Evolutionary conservation across 2,329 filamentous ascomycete genomes (phyloP), one percentile per base, ranked within the genome.

Genomic region (Fusarium acutatum): DNA sequence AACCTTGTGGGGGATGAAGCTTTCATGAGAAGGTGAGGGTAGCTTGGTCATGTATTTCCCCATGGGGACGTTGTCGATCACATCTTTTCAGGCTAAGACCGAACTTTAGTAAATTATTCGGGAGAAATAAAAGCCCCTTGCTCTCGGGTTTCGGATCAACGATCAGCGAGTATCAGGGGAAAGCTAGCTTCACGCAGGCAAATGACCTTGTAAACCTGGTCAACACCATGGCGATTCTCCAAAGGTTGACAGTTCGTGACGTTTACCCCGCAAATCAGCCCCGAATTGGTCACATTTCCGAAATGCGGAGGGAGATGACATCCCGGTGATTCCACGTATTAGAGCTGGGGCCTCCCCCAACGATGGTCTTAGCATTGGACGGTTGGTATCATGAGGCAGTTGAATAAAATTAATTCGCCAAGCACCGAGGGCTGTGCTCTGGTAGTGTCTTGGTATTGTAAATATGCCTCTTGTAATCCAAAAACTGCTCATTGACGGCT

Each of bases 31-130:
- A 72, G 53, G 58, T 41, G 49, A 71, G 50, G 58, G 43, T 64
- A 71, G 47, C 49, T 72, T 64, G 50, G 54, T 43, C 61, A 64
- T 63, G 26, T 69, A 53, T 75, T 69, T 74, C 74, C 66, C 75
- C 75, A 68, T 77, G 75, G 75, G 74, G 75, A 77, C 47, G 50
- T 37, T 60, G 72, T 67, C 52, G 70, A 77, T 76, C 74, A 18
- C 35, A 26, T 67, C 64, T 58, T 54, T 72, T 73, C 66, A 64
- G 69, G 75, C 64, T 70, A 66, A 68, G 63, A 60, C 34, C 44
- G 20, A 67, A 69, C 44, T 58, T 59, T 64, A 69, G 60, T 52
- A 64, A 41, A 63, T 69, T 56, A 49, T 49, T 64, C 64, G 70
- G 67, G 59, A 43, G 65, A 56, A 40, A 37, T 44, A n/a, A 30